A percentile compares a stretch with the other conserved stretches of the same genome.
Conservation (phyloP, 441 rosid species). For the Eutrema salsugineum region DNA sequence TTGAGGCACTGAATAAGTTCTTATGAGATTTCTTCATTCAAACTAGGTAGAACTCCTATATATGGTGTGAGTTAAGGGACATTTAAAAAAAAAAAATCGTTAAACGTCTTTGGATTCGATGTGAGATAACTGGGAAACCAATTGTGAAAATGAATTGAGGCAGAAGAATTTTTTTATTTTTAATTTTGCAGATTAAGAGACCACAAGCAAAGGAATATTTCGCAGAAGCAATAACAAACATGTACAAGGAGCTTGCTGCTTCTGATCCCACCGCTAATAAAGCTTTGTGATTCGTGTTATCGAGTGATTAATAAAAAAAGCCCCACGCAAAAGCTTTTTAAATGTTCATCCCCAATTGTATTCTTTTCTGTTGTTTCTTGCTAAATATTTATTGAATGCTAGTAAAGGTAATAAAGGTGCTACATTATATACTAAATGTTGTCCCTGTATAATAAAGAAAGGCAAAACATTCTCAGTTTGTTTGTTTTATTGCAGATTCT, state of each 20-base stretch:
- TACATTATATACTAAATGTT: not conserved
- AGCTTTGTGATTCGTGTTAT: conserved; percentile 29
- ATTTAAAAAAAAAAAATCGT: no score
- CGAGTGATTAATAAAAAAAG: not conserved
- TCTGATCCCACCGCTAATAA: conserved; percentile 50
- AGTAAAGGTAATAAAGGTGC: conserved; percentile 18
- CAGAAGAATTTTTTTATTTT: not conserved
- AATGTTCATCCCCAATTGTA: conserved; percentile 7
- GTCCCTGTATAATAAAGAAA: not conserved
- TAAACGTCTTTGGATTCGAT: no score
- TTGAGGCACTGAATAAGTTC: conserved; percentile 6
- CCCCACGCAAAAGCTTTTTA: not conserved
- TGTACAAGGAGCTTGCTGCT: conserved; percentile 70
- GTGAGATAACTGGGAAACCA: not conserved
- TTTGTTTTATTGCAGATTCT: not conserved
- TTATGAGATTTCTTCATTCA: not conserved
- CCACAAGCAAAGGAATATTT: conserved; percentile 92
- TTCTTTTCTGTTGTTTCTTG: not conserved
- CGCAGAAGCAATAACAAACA: conserved; percentile 57
- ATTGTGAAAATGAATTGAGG: not conserved
- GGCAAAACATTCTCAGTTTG: not conserved
- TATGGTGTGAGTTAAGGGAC: no score
- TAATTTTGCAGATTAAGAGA: conserved; percentile 71
- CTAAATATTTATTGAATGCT: conserved; percentile 18
- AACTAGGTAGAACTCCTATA: not conserved